phyloP scores from a whole-genome alignment of 176 grass and related monocot genomes.

The Phoenix dactylifera region DNA sequence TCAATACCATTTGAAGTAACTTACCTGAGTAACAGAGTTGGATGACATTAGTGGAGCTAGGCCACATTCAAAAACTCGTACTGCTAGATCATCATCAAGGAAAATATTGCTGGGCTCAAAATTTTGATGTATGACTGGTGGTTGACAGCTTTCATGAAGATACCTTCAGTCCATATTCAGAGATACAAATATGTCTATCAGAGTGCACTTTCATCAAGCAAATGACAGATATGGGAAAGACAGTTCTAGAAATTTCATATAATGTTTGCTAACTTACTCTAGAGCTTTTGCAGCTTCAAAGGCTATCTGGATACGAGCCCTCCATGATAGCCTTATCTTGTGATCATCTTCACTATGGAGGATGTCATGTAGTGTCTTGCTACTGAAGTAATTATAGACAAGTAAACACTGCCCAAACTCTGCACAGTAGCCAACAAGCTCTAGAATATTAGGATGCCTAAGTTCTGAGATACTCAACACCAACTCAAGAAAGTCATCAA shows the following conservation, averaged over 20 bases:
- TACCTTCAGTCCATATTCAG: conserved; percentile 10
- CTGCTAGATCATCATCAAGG: conserved; percentile 13
- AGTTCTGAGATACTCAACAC: conserved; percentile 58
- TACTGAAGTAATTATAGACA: conserved; percentile 75
- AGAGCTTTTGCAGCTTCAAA: conserved; percentile 62
- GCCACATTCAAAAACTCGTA: conserved; percentile 13
- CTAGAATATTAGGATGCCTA: conserved; percentile 54
- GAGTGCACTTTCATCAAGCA: no score
- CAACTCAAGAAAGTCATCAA: conserved; percentile 57
- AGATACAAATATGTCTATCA: no score
- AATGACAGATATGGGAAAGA: no score
- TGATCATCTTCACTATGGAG: conserved; percentile 45
- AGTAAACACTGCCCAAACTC: conserved; percentile 75
- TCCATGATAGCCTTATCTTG: conserved; percentile 50
- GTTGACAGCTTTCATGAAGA: conserved; percentile 18
- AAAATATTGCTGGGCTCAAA: conserved; percentile 14
- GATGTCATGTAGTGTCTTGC: conserved; percentile 58
- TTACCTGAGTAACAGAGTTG: conserved; percentile 5
- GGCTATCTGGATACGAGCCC: conserved; percentile 45
- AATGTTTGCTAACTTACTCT: conserved; percentile 44
- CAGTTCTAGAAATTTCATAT: no score
- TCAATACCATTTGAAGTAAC: no score
- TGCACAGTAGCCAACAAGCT: conserved; percentile 82
- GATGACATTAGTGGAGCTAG: not conserved
- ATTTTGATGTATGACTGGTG: conserved; percentile 7